phyloP scores from a whole-genome alignment of 2,329 filamentous ascomycete species.

The Penicillium concentricum region DNA sequence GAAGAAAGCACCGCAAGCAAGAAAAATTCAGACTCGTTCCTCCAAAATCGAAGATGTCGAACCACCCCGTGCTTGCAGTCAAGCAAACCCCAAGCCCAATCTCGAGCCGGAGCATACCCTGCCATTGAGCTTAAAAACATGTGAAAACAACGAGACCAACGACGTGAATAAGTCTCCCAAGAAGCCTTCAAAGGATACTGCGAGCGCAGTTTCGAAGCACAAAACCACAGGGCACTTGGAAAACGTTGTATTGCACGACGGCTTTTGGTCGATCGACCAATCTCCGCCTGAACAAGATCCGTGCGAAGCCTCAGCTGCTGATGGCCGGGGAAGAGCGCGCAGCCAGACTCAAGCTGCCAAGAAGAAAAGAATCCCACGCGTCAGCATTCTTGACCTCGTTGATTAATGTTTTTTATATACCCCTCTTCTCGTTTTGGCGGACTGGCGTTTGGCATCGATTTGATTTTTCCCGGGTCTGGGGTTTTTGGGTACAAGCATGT shows the following conservation, averaged over 20 bases:
- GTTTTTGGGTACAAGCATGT: background rate
- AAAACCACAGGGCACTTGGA: constrained; percentile 16
- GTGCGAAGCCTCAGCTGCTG: constrained; percentile 3
- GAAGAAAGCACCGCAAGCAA: background rate
- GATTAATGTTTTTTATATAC: constrained; percentile 10
- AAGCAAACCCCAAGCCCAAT: background rate
- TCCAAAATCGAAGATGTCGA: background rate
- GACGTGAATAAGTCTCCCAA: background rate
- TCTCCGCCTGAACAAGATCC: constrained; percentile 9
- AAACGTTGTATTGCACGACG: constrained; percentile 21
- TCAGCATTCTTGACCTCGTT: constrained; percentile 36
- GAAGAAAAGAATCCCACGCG: constrained; percentile 34
- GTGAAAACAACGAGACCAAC: background rate
- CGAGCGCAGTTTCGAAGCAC: background rate
- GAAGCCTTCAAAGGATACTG: background rate
- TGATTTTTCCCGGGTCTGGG: background rate
- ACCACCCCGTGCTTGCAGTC: background rate
- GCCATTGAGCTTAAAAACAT: background rate
- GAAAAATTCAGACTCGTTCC: background rate
- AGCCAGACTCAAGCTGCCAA: constrained; percentile 12
- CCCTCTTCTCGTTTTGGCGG: constrained; percentile 1
- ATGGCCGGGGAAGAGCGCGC: background rate
- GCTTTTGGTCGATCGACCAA: constrained; percentile 26
- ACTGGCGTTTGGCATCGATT: background rate
- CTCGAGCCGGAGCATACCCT: background rate